Evolutionary conservation across 345 rosid genomes (phyloP), one percentile per base, ranked within the genome.

Genomic region (Trapa incisa): DNA sequence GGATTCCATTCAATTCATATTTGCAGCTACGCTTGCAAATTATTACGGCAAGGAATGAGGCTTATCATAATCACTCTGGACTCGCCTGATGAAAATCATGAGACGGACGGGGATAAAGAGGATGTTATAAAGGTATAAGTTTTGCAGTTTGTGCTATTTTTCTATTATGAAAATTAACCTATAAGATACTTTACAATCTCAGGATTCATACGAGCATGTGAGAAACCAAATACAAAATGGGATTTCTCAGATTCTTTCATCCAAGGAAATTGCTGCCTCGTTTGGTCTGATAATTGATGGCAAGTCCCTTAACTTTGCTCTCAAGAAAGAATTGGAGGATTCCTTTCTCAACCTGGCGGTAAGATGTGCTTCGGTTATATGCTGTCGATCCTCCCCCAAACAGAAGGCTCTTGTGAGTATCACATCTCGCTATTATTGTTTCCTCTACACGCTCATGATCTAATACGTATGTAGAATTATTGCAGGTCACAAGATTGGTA

Each of bases 401-500:
- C 97, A 93, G 75, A 93, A 93, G 80, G 98, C 98, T 65, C 89
- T 82, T 63, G 98, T 93, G 83, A 86, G 91, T 81, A 32, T 73
- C 54, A 29, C 54, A 50, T 66, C 58, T 52, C 3, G 2, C 43
- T 66, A 38, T 58, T 74, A 43, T 69, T 15, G 1, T 33, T 48
- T 67, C 6, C 38, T 11, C 63, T 58, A 32, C 1, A 32, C 11
- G 15, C 67, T 67, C 60, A 73, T 72, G 69, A 61, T 83, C 80
- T 86, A 75, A 85, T 71, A 67, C 75, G 76, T 65, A 58, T 75
- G 36, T 74, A 75, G 80, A 70, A 79, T 22, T 75, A 70, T 56
- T 81, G 78, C 87, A 93, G 99, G 88, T 93, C 54, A 80, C 91
- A 50, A 87, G 97, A 81, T 73, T 86, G 91, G 96, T 93, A 35